Evolutionary conservation across 345 rosid species (phyloP).

Genomic region (Acer saccharum): DNA sequence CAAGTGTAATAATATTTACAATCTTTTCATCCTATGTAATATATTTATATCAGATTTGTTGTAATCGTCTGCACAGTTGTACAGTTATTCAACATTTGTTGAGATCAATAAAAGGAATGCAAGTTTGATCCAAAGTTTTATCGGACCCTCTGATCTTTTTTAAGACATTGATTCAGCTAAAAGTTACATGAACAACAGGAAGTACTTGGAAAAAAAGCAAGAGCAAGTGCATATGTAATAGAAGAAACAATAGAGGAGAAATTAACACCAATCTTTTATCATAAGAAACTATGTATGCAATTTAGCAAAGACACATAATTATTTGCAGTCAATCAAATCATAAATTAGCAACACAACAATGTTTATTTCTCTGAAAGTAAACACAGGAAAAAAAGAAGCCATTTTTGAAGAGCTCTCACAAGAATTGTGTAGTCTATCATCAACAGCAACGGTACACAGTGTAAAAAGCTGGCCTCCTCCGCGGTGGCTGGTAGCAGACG

Average conservation of each 20-base stretch:
- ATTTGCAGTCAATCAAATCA: too few relatives aligned
- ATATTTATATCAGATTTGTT: background rate
- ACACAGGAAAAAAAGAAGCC: too few relatives aligned
- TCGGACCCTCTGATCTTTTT: too few relatives aligned
- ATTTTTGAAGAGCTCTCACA: too few relatives aligned
- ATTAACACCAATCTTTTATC: background rate
- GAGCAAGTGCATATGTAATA: background rate
- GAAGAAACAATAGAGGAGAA: background rate
- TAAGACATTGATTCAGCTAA: too few relatives aligned
- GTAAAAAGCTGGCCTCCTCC: slow-evolving; percentile 25
- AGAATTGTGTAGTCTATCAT: too few relatives aligned
- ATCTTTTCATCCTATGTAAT: background rate
- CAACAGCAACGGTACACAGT: slow-evolving; percentile 33
- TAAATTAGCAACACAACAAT: too few relatives aligned
- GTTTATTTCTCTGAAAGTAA: too few relatives aligned
- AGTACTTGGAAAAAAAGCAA: background rate
- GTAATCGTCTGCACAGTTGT: background rate
- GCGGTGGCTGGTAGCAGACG: slow-evolving; percentile 37
- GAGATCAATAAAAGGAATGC: background rate
- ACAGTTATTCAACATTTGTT: background rate
- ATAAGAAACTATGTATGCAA: background rate
- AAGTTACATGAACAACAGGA: too few relatives aligned
- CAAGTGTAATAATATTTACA: background rate
- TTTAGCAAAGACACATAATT: background rate
- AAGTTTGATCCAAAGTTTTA: background rate